Evolutionary conservation across 225 moss, liverwort and hornwort genomes (phyloP).

Genomic region (Bryum argenteum): DNA sequence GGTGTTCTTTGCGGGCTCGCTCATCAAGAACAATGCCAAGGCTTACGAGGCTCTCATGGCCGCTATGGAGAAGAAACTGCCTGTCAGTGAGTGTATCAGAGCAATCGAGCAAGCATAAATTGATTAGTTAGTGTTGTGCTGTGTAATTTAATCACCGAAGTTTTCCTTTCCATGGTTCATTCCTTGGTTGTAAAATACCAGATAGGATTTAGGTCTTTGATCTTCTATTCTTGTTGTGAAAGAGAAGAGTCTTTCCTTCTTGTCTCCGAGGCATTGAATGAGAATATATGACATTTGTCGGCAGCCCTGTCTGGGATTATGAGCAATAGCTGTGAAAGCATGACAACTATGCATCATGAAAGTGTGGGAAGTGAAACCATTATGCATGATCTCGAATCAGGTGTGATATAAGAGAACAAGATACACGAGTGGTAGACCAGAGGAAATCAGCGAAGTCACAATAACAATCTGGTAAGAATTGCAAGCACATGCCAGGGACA

Average conservation of each 20-base stretch:
- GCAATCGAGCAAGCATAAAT: constrained; percentile 66
- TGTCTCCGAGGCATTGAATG: not conserved
- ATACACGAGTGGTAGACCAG: too few species aligned
- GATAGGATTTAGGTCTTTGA: not conserved
- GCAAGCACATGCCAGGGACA: too few species aligned
- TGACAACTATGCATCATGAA: not conserved
- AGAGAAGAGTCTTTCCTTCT: constrained; percentile 12
- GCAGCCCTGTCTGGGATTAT: too few species aligned
- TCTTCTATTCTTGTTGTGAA: constrained; percentile 1
- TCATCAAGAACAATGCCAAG: constrained; percentile 76
- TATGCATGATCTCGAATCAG: too few species aligned
- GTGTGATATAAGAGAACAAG: too few species aligned
- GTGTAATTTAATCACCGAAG: constrained; percentile 15
- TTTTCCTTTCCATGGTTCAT: constrained; percentile 2
- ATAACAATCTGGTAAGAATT: too few species aligned
- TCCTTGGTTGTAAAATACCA: constrained; percentile 24
- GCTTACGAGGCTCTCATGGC: constrained; percentile 83
- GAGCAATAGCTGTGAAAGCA: not conserved
- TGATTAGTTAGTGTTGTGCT: not conserved
- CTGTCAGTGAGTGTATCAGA: constrained; percentile 72
- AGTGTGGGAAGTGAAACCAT: too few species aligned
- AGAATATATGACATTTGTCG: not conserved
- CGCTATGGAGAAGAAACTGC: constrained; percentile 67
- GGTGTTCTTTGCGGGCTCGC: constrained; percentile 75
- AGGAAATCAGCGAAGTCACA: too few species aligned